These are phyloP conservation scores for Blastocrithidia nonstop DNA, from an alignment of 208 protist species.

Conservation along the genomic window DNA sequence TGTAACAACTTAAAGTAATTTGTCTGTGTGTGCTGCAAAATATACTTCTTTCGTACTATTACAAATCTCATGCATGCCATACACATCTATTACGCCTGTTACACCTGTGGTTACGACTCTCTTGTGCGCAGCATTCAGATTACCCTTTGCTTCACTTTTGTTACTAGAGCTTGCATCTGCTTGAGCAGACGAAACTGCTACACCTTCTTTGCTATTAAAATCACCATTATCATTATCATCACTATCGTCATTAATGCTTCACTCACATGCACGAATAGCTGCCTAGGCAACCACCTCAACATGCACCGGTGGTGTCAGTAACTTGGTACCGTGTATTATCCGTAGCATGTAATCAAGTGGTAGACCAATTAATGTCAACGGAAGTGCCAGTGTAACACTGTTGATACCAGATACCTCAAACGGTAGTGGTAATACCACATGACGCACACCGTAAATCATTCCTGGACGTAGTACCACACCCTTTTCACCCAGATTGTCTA, in stretches of 20 bases:
- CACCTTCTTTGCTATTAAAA: no score
- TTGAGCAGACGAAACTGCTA: no score
- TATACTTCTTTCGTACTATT: constrained; percentile 1
- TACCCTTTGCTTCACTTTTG: no score
- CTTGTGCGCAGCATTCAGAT: no score
- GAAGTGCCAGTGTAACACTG: constrained; percentile 28
- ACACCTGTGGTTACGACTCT: constrained; percentile 4
- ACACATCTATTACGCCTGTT: constrained; percentile 34
- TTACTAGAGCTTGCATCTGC: no score
- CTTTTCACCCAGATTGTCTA: constrained; percentile 32
- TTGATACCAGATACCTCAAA: constrained; percentile 8
- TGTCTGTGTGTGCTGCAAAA: no score
- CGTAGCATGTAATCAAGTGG: constrained; percentile 41
- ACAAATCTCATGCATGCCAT: constrained; percentile 50
- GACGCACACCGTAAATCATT: constrained; percentile 71
- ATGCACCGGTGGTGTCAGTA: constrained; percentile 44
- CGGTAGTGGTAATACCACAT: constrained; percentile 9
- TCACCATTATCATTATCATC: no score
- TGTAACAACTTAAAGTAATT: no score
- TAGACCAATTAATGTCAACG: constrained; percentile 34
- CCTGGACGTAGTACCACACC: constrained; percentile 54
- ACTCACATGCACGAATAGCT: constrained; percentile 41
- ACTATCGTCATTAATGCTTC: constrained; percentile 8
- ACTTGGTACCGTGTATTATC: constrained; percentile 20
- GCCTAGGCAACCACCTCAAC: constrained; percentile 56